Evolutionary conservation across 495 filamentous ascomycete genomes (phyloP), one percentile per base, ranked within the genome.

Genomic region (Xylaria venustula): DNA sequence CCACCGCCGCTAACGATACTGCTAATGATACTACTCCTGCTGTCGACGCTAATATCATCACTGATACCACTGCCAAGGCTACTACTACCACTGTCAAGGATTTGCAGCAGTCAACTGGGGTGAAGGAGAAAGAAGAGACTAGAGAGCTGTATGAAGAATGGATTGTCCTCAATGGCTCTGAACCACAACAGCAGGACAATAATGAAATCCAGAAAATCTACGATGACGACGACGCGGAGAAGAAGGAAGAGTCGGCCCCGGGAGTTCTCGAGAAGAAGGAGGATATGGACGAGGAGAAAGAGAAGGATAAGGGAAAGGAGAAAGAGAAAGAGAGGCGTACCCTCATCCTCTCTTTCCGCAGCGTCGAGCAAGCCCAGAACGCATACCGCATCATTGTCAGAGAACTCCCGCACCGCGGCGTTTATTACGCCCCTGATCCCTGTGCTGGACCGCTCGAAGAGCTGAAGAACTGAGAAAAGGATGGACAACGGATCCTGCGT

Each of bases 381-480:
- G 55, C 32, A 20, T 8, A 7, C 12, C 8, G 15, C 1, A 0
- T 37, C 4, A 37, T 48, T 19, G 0, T 0, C 2, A 7, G 0
- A 1, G 15, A 34, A 1, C 49, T 48, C 5, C 55, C 20, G 0
- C 14, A 19, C 4, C 40, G 55, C n/a, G 15, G 22, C 7, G 15
- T 58, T 5, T 23, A 20, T 2, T 58, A 48, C 14, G 15, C 23
- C 7, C 30, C 19, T 0, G 55, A 58, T 26, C 44, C 7, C 32
- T 58, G 55, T 14, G 55, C 44, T 1, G 45, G 30, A n/a, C 55
- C 55, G 0, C 55, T 58, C 8, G 3, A 41, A 1, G 44, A 58
- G 20, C 45, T 58, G 42, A 2, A 40, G 6, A 40, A 40, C 7
- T 12, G 7, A 40, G 37, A 34, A 34, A 11, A 34, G 30, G 30